Evolutionary conservation across 306 rosid genomes (phyloP).

Genomic region (Vigna nakashimae): DNA sequence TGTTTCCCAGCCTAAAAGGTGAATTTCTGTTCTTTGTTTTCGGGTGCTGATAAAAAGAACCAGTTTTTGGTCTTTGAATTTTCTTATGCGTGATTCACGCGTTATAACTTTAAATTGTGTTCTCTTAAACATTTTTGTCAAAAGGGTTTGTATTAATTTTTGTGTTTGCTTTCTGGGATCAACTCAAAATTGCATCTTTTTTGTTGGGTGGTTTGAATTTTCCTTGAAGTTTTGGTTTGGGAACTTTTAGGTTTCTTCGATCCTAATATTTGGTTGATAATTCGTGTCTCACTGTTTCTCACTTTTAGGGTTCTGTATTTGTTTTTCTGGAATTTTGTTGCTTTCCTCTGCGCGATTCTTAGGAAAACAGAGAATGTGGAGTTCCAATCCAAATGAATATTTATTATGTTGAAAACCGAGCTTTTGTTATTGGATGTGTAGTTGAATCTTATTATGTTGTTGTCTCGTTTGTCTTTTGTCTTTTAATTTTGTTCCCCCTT

Average conservation of each 20-base stretch:
- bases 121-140: background rate
- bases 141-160: background rate
- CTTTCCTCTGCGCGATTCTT: slow-evolving; percentile 2
- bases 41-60: slow-evolving; percentile 5
- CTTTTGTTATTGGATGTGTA: background rate
- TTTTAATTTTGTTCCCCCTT: background rate
- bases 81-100: background rate
- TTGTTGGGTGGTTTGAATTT: background rate
- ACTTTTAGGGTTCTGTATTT: slow-evolving; percentile 6
- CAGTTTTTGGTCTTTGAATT: background rate
- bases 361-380: background rate
- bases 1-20: slow-evolving; percentile 29
- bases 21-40: slow-evolving; percentile 1
- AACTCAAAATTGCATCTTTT: slow-evolving; percentile 29
- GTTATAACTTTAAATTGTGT: slow-evolving; percentile 4
- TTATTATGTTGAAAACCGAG: background rate
- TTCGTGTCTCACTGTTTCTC: slow-evolving; percentile 17
- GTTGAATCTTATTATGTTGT: slow-evolving; percentile 11
- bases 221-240: background rate
- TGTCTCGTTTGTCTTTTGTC: background rate
- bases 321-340: background rate
- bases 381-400: background rate
- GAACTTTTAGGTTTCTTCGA: slow-evolving; percentile 22
- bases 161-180: slow-evolving; percentile 37
- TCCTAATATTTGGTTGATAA: background rate